Percentiles rank a stretch among this genome's conserved stretches.
These are phyloP conservation scores for Linnemannia schmuckeri DNA, from an alignment of 192 early-diverging fungal genomes.

Conservation along the genomic window DNA sequence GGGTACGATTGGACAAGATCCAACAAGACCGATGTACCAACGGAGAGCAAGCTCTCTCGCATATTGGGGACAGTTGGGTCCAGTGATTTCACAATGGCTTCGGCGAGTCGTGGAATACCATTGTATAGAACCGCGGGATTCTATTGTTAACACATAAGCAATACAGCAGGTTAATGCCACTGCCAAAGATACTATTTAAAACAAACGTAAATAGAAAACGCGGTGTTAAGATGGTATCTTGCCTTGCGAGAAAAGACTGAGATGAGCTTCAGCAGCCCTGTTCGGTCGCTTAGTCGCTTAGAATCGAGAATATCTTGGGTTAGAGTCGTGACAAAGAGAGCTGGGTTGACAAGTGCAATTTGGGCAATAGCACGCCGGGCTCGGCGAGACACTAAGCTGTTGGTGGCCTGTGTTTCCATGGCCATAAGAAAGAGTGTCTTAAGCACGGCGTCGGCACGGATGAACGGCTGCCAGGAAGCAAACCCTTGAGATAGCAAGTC, in stretches of 20 bases:
- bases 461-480: constrained; percentile 79
- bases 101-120: constrained; percentile 73
- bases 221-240: not conserved
- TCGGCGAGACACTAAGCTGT: constrained; percentile 60
- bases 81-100: constrained; percentile 85
- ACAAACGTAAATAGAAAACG: not conserved
- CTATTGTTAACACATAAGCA: constrained; percentile 39
- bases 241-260: constrained; percentile 84
- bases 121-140: constrained; percentile 76
- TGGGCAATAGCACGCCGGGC: constrained; percentile 80
- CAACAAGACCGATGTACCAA: constrained; percentile 68
- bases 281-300: constrained; percentile 69
- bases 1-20: constrained; percentile 79
- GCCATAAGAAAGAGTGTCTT: constrained; percentile 71
- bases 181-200: not conserved
- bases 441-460: constrained; percentile 71
- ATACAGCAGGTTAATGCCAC: not conserved
- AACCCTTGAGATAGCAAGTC: constrained; percentile 84
- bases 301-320: constrained; percentile 81
- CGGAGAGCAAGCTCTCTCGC: constrained; percentile 75
- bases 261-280: constrained; percentile 74
- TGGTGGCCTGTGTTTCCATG: constrained; percentile 51
- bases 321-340: constrained; percentile 79
- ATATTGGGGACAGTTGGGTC: constrained; percentile 83
- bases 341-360: constrained; percentile 74